Percentiles rank a stretch among this genome's conserved stretches.
phyloP scores from a whole-genome alignment of 225 moss, liverwort and hornwort species.

The Physcomitrellopsis africana region DNA sequence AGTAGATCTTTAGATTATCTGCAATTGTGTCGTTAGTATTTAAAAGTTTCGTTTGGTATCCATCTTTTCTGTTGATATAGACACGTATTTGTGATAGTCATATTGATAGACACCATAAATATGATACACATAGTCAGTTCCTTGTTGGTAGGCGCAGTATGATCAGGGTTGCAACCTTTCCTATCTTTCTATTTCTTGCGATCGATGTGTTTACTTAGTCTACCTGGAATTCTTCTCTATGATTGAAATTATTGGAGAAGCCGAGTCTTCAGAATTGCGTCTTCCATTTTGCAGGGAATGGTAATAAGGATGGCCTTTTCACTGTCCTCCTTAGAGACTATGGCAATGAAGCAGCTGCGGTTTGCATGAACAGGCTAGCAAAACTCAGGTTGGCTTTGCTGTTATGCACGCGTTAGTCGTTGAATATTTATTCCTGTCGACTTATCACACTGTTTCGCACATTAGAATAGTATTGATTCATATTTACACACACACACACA shows the following conservation, averaged over 20 bases:
- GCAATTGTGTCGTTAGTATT: not conserved
- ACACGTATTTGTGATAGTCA: not conserved
- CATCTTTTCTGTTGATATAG: conserved; percentile 4
- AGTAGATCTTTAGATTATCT: conserved; percentile 6
- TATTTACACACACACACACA: not conserved
- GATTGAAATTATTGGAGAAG: conserved; percentile 8
- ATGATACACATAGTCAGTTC: conserved; percentile 14
- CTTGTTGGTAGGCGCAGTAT: not conserved
- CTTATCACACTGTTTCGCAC: not conserved
- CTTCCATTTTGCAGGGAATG: conserved; percentile 70
- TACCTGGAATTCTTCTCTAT: not conserved
- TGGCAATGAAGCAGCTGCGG: conserved; percentile 86
- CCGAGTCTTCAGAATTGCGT: not conserved
- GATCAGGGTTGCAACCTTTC: conserved; percentile 3
- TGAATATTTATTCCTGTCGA: conserved; percentile 8
- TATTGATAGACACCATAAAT: not conserved
- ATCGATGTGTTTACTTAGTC: not conserved
- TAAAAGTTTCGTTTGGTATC: not conserved
- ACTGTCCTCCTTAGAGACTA: conserved; percentile 91
- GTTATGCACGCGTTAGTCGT: conserved; percentile 17
- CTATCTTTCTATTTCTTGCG: conserved; percentile 9
- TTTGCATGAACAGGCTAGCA: conserved; percentile 99
- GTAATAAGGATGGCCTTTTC: conserved; percentile 96
- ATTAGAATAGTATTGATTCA: conserved; percentile 4
- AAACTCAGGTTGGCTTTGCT: conserved; percentile 77